Evolutionary conservation across 768 basidiomycete species (phyloP).

Genomic region (Boletus subcaerulescens): DNA sequence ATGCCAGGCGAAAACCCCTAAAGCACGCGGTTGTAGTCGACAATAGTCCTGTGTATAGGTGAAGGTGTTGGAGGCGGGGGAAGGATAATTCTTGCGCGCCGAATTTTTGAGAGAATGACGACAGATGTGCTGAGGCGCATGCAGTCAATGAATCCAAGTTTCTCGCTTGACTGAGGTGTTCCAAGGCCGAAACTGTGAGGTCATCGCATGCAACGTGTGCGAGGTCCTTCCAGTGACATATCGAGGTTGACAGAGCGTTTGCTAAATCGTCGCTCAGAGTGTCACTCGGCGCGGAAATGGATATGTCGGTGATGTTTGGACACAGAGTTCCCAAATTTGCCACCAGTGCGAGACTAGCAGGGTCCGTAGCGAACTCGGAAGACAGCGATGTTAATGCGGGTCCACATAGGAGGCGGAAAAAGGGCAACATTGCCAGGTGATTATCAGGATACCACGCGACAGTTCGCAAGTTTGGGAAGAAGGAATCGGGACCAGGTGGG

Average conservation of each 20-base stretch:
- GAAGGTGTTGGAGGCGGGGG: slow-evolving; percentile 14
- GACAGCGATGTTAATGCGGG: slow-evolving; percentile 17
- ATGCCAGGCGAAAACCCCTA: slow-evolving; percentile 1
- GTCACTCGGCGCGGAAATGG: slow-evolving; percentile 10
- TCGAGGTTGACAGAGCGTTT: slow-evolving; percentile 16
- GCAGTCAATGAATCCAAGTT: slow-evolving; percentile 16
- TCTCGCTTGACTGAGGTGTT: slow-evolving; percentile 14
- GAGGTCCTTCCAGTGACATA: slow-evolving; percentile 21
- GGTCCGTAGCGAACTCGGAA: slow-evolving; percentile 19
- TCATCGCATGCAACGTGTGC: slow-evolving; percentile 21
- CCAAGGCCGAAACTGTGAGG: slow-evolving; percentile 15
- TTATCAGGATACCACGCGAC: slow-evolving; percentile 23
- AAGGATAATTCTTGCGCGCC: neutral
- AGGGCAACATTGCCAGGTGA: slow-evolving; percentile 18
- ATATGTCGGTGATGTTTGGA: slow-evolving; percentile 20
- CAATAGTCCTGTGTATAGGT: slow-evolving; percentile 17
- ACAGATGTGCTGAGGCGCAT: slow-evolving; percentile 10
- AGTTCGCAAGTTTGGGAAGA: slow-evolving; percentile 23
- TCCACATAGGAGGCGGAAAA: slow-evolving; percentile 25
- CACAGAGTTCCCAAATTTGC: slow-evolving; percentile 11
- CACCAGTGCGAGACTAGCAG: slow-evolving; percentile 14
- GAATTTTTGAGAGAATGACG: slow-evolving; percentile 7
- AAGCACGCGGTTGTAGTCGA: slow-evolving; percentile 10
- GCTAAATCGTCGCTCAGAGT: slow-evolving; percentile 7
- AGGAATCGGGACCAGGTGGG: slow-evolving; percentile 10